These are phyloP conservation scores for Angomonas deanei DNA, from an alignment of 208 protist species.

Conservation along the genomic window DNA sequence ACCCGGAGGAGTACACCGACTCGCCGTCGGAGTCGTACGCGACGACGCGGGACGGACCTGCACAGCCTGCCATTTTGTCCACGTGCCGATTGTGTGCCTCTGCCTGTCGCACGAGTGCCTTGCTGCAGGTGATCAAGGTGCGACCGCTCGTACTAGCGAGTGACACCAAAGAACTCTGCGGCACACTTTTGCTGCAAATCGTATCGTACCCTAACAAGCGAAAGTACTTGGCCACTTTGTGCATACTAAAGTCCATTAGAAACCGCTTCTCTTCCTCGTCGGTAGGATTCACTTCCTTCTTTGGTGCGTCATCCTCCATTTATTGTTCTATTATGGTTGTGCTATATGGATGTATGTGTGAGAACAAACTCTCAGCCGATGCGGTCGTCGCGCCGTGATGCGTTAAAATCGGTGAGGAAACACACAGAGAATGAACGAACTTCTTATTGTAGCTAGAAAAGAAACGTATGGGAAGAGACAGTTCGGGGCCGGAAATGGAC, in stretches of 20 bases:
- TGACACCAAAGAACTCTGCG: slow-evolving; percentile 29
- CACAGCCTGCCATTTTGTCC: not conserved
- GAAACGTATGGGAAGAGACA: no score
- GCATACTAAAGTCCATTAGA: slow-evolving; percentile 72
- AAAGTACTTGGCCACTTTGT: slow-evolving; percentile 72
- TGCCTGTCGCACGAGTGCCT: slow-evolving; percentile 22
- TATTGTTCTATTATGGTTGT: no score
- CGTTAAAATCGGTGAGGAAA: no score
- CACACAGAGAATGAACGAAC: no score
- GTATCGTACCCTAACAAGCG: slow-evolving; percentile 71
- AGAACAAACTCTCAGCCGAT: no score
- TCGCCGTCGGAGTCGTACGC: slow-evolving; percentile 77
- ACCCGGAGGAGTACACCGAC: slow-evolving; percentile 44
- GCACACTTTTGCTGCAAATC: slow-evolving; percentile 34
- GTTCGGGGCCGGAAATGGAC: no score
- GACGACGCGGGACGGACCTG: slow-evolving; percentile 21
- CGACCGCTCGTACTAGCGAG: slow-evolving; percentile 28
- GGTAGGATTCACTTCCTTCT: slow-evolving; percentile 8
- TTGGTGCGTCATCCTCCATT: no score
- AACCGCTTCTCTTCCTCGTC: slow-evolving; percentile 28
- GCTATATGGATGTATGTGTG: no score
- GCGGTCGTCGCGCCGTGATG: no score
- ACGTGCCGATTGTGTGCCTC: slow-evolving; percentile 31
- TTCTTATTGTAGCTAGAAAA: no score
- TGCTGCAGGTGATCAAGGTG: slow-evolving; percentile 45